phyloP scores from a whole-genome alignment of 2,329 filamentous ascomycete species.

The Microdochium bolleyi region DNA sequence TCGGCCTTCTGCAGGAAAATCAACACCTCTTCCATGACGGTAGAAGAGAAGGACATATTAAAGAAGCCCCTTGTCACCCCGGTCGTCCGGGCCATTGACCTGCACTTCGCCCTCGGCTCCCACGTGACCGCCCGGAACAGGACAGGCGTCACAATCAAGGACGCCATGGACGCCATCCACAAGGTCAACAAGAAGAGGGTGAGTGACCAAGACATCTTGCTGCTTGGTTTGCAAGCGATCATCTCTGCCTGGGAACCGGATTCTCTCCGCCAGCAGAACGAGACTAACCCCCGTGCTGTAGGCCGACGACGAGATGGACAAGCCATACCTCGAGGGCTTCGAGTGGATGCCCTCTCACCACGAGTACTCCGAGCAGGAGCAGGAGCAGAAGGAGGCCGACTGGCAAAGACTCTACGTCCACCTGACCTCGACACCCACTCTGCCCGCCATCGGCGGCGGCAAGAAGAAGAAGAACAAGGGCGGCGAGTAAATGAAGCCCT shows the following conservation, averaged over 20 bases:
- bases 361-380: constrained; percentile 8
- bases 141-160: constrained; percentile 95
- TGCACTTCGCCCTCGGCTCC: constrained; percentile 82
- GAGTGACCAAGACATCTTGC: constrained; percentile 19
- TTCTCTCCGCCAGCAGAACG: background rate
- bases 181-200: constrained; percentile 97
- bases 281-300: constrained; percentile 23
- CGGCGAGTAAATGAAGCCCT: constrained; percentile 27
- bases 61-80: constrained; percentile 75
- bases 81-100: constrained; percentile 86
- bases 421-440: constrained; percentile 50
- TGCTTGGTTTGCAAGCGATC: no score
- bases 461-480: constrained; percentile 66
- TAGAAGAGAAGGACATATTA: constrained; percentile 80
- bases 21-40: constrained; percentile 69
- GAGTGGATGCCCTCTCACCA: constrained; percentile 58
- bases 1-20: constrained; percentile 63
- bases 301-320: constrained; percentile 86
- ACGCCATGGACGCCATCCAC: constrained; percentile 89
- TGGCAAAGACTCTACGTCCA: constrained; percentile 85
- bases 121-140: constrained; percentile 85
- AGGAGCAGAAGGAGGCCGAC: constrained; percentile 61
- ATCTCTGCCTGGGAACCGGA: no score
- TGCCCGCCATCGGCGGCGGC: constrained; percentile 31
- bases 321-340: constrained; percentile 84